Conservation (phyloP, 306 rosid species). For the Citrullus mucosospermus region DNA sequence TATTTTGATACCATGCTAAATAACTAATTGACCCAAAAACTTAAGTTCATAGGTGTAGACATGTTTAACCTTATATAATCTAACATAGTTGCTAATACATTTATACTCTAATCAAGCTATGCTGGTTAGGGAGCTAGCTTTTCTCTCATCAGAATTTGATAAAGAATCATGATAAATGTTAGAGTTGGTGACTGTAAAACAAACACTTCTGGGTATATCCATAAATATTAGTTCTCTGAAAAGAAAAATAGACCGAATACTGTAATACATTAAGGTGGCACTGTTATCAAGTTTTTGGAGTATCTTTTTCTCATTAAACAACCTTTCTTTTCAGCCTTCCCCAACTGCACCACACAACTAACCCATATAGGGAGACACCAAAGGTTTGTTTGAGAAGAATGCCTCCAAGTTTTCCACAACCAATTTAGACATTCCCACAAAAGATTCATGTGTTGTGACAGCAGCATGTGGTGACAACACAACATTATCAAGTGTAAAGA, state of each 20-base stretch:
- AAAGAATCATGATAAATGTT: no score
- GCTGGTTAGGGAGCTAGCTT: no score
- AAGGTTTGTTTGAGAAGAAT: slow-evolving; percentile 15
- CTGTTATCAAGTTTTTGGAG: no score
- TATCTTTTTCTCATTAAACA: slow-evolving; percentile 24
- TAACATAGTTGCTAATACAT: no score
- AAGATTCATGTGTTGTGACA: neutral
- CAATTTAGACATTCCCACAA: slow-evolving; percentile 2
- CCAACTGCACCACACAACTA: neutral
- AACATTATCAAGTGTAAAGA: slow-evolving; percentile 28
- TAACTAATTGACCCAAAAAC: no score
- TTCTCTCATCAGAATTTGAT: no score
- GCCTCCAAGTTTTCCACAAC: slow-evolving; percentile 20
- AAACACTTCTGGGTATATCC: no score
- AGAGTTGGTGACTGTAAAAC: no score
- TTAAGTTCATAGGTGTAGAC: no score
- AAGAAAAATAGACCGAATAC: neutral
- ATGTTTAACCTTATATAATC: no score
- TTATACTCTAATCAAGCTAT: no score
- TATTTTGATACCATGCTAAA: no score
- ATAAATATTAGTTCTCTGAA: neutral
- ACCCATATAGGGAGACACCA: neutral
- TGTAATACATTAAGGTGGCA: neutral
- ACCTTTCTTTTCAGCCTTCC: neutral
- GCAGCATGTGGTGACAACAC: neutral